A percentile compares a stretch with the other conserved stretches of the same genome.
Conservation (phyloP, 306 rosid species). For the Castanopsis chinensis region DNA sequence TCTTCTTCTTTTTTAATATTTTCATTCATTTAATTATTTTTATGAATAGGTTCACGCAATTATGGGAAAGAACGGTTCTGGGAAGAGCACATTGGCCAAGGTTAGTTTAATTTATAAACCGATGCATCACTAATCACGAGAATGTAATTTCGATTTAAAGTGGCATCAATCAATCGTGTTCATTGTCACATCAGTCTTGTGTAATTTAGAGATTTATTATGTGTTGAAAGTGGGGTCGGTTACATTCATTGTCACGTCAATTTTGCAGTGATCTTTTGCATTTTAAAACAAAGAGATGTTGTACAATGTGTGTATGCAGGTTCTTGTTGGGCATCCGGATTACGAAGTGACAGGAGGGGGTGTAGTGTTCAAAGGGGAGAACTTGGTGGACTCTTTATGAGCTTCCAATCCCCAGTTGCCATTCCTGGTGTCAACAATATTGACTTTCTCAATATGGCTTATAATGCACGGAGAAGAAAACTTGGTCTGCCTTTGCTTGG, state of each 20-base stretch:
- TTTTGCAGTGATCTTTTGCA: too few relatives aligned
- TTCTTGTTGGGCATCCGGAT: constrained; percentile 91
- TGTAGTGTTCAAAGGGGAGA: constrained; percentile 69
- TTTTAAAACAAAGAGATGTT: background rate
- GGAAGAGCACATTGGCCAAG: constrained; percentile 95
- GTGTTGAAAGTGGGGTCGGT: too few relatives aligned
- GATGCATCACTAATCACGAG: rapidly evolving
- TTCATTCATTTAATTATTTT: background rate
- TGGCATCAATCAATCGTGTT: rapidly evolving
- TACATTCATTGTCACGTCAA: too few relatives aligned
- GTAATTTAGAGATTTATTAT: too few relatives aligned
- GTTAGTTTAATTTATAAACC: constrained; percentile 22
- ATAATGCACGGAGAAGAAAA: constrained; percentile 78
- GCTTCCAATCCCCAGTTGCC: constrained; percentile 88
- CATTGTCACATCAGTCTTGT: rapidly evolving
- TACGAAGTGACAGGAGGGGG: constrained; percentile 87
- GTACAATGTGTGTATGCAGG: constrained; percentile 36
- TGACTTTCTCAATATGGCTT: constrained; percentile 85
- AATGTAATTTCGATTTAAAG: too few relatives aligned
- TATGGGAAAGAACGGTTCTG: constrained; percentile 97
- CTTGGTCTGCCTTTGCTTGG: constrained; percentile 82
- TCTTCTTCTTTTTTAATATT: background rate
- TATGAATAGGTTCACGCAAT: constrained; percentile 67
- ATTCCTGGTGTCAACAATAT: constrained; percentile 91
- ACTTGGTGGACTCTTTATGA: constrained; percentile 87